phyloP scores from a whole-genome alignment of 768 basidiomycete genomes.

The Phylloporus arenicola region DNA sequence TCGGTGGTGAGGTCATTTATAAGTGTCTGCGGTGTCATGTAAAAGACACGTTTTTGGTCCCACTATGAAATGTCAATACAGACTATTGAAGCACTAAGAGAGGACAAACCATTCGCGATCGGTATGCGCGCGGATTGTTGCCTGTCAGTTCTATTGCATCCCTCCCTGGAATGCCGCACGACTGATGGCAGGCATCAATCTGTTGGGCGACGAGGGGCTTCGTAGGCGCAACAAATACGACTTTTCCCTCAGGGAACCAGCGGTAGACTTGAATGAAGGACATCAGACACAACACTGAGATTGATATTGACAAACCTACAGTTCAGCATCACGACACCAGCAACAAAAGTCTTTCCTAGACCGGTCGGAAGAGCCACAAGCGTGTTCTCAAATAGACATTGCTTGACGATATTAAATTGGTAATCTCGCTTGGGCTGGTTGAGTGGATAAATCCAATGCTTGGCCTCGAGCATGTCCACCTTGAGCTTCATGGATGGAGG shows the following conservation, averaged over 20 bases:
- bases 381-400: slow-evolving; percentile 86
- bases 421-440: slow-evolving; percentile 88
- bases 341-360: slow-evolving; percentile 96
- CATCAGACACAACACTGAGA: slow-evolving; percentile 1
- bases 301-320: slow-evolving; percentile 44
- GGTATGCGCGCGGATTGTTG: slow-evolving; percentile 46
- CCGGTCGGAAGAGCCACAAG: slow-evolving; percentile 94
- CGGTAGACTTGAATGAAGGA: slow-evolving; percentile 59
- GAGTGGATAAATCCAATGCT: slow-evolving; percentile 88
- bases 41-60: slow-evolving; percentile 81
- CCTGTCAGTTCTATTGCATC: slow-evolving; percentile 89
- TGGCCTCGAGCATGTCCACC: slow-evolving; percentile 71
- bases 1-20: slow-evolving; percentile 76
- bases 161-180: slow-evolving; percentile 85
- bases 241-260: slow-evolving; percentile 89
- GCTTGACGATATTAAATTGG: slow-evolving; percentile 87
- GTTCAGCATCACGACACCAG: slow-evolving; percentile 94
- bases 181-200: slow-evolving; percentile 85
- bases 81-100: not conserved
- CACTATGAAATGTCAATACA: slow-evolving; percentile 43
- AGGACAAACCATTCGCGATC: slow-evolving; percentile 56
- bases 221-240: slow-evolving; percentile 93
- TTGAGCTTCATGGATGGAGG: slow-evolving; percentile 71
- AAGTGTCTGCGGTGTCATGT: slow-evolving; percentile 94
- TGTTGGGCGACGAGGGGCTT: slow-evolving; percentile 96